Base-by-base conservation (phyloP, 139 green algal species). In the Axilococcus clingmanii region DNA sequence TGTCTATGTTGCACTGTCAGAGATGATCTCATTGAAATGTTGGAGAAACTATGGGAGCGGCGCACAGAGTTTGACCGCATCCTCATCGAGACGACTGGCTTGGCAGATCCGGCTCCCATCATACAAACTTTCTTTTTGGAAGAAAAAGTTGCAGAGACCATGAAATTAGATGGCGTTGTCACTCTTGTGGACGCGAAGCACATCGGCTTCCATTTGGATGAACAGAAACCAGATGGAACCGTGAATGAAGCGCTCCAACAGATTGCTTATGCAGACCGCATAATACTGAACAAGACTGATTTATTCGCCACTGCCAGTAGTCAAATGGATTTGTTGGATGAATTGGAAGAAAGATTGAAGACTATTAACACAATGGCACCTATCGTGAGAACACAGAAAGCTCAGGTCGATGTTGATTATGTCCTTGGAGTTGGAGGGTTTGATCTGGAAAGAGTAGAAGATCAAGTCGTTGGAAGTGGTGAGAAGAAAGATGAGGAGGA, bases 1-100 rank as follows among this genome's bases (percentile, higher is more conserved):
- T 97, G 90, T 76, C 66, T 95, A 34, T 97, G 90, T 82, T 97
- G 90, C 74, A 94, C 87, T 4, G 87, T 95, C 23, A 69, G 82
- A 5, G 84, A 83, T 22, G 88, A 96, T 69, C 77, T 96, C 11
- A 76, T 96, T 7, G 57, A 81, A 4, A 90, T 85, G 48, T 65
- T 96, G 7, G 66, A 68, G 35, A 71, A 72, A 19, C 73, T 96
- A 68, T 78, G 89, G 9, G 35, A 25, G n/a, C 23, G 65, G 3
- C 55, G 80, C 2, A 65, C 74, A 3, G 57, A 71, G 82, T 38
- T 94, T 55, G 91, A 98, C 65, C 82, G 92, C 48, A 66, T 98
- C 12, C 50, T 98, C 15, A 95, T 98, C 37, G 91, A 98, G 67
- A 98, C 91, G 19, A 98, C 91, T 3, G 89, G 89, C 5, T 63